These are phyloP conservation scores for Epichloe bromicola DNA, from an alignment of 2,329 filamentous ascomycete genomes.

Conservation along the genomic window DNA sequence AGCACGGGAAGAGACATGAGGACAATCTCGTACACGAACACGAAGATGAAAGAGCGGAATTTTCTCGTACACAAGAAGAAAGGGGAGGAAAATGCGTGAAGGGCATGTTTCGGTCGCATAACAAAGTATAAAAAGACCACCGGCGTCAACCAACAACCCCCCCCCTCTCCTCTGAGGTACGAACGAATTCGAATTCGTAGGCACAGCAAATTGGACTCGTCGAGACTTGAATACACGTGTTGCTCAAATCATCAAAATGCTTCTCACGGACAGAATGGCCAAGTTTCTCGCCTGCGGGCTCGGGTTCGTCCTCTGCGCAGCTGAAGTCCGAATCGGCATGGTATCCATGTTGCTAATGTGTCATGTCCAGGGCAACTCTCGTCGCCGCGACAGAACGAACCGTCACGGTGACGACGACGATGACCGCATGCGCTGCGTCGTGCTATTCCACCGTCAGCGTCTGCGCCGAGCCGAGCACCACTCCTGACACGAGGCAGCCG, in stretches of 20 bases:
- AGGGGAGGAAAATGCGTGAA: too few relatives aligned
- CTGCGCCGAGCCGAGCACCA: neutral
- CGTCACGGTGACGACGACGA: conserved; percentile 19
- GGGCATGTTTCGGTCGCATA: too few relatives aligned
- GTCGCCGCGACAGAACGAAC: conserved; percentile 14
- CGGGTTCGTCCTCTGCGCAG: neutral
- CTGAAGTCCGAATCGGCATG: too few relatives aligned
- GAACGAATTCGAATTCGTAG: too few relatives aligned
- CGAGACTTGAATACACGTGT: too few relatives aligned
- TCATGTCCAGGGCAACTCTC: conserved; percentile 11
- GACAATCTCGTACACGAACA: neutral
- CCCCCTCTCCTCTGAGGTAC: too few relatives aligned
- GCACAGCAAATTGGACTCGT: too few relatives aligned
- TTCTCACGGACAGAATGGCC: neutral
- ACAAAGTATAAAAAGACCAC: too few relatives aligned
- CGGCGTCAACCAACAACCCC: too few relatives aligned
- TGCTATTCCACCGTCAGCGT: conserved; percentile 9
- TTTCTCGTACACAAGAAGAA: neutral
- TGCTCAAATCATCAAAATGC: neutral
- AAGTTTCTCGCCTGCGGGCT: neutral
- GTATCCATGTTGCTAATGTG: neutral
- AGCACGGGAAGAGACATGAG: neutral
- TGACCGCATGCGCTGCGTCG: conserved; percentile 16
- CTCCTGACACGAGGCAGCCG: neutral
- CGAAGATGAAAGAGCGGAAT: neutral